Evolutionary conservation across 2,329 filamentous ascomycete genomes (phyloP).

Genomic region (Pseudocercospora macadamiae): DNA sequence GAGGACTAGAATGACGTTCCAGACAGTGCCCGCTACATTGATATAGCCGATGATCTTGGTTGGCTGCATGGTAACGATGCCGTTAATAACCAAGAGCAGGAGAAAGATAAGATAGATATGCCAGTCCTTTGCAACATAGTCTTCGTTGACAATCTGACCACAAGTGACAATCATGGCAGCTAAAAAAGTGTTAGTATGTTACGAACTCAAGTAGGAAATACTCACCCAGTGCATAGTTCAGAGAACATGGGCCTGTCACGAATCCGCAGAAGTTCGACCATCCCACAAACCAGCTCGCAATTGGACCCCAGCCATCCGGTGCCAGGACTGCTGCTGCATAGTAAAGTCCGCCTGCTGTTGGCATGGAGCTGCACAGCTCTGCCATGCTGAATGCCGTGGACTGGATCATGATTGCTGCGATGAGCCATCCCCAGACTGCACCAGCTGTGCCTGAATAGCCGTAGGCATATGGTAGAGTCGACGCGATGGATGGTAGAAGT

Average conservation of each 20-base stretch:
- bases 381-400: constrained; percentile 41
- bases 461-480: constrained; percentile 41
- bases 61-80: constrained; percentile 40
- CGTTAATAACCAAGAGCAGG: constrained; percentile 37
- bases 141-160: constrained; percentile 39
- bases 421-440: constrained; percentile 39
- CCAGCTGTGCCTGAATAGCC: constrained; percentile 35
- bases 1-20: constrained; percentile 38
- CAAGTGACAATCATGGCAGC: constrained; percentile 41
- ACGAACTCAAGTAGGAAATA: no score
- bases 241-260: constrained; percentile 36
- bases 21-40: constrained; percentile 36
- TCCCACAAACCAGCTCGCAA: constrained; percentile 34
- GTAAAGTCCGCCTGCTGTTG: constrained; percentile 46
- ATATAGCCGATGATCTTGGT: constrained; percentile 38
- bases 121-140: constrained; percentile 38
- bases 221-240: constrained; percentile 38
- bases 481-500: constrained; percentile 44
- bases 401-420: constrained; percentile 39
- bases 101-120: constrained; percentile 42
- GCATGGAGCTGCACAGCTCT: constrained; percentile 41
- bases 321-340: constrained; percentile 39
- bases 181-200: constrained; percentile 5
- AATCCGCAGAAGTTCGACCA: constrained; percentile 40
- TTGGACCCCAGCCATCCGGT: constrained; percentile 36